These are phyloP conservation scores for Pichia insulana DNA, from an alignment of 805 yeast genomes.

Conservation along the genomic window DNA sequence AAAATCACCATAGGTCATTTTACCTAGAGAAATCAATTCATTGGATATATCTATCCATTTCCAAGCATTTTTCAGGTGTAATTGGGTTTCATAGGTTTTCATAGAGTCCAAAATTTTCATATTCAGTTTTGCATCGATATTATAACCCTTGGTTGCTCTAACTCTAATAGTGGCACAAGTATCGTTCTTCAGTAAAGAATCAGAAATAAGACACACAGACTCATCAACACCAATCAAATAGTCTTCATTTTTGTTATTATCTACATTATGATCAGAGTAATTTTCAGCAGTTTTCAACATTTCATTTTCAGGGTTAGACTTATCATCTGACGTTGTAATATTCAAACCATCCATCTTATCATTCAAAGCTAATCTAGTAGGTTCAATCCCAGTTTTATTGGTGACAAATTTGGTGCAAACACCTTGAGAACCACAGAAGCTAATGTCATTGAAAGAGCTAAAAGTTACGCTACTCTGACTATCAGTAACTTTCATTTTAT, in stretches of 20 bases:
- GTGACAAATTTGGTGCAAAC: conserved; percentile 36
- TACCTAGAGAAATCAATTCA: conserved; percentile 51
- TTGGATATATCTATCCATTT: conserved; percentile 77
- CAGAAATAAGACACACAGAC: conserved; percentile 16
- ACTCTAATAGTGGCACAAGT: conserved; percentile 63
- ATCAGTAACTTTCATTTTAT: conserved; percentile 66
- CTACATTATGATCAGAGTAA: conserved; percentile 2
- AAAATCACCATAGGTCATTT: conserved; percentile 58
- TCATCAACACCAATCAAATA: conserved; percentile 21
- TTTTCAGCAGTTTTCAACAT: not conserved
- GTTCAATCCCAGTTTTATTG: conserved; percentile 13
- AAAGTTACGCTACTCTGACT: conserved; percentile 55
- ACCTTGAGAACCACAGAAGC: conserved; percentile 52
- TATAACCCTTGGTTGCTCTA: conserved; percentile 68
- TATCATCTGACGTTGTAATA: no score
- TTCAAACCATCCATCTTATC: not conserved
- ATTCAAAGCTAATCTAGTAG: no score
- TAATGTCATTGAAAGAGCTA: conserved; percentile 59
- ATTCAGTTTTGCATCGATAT: conserved; percentile 57
- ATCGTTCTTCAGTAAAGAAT: conserved; percentile 50
- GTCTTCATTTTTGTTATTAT: conserved; percentile 5
- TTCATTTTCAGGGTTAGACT: no score
- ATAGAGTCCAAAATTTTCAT: conserved; percentile 48
- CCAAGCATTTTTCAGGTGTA: conserved; percentile 76
- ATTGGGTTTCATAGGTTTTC: conserved; percentile 41